Evolutionary conservation across 2,329 filamentous ascomycete genomes (phyloP), one percentile per base, ranked within the genome.

Genomic region (Ophiostoma himal-ulmi): DNA sequence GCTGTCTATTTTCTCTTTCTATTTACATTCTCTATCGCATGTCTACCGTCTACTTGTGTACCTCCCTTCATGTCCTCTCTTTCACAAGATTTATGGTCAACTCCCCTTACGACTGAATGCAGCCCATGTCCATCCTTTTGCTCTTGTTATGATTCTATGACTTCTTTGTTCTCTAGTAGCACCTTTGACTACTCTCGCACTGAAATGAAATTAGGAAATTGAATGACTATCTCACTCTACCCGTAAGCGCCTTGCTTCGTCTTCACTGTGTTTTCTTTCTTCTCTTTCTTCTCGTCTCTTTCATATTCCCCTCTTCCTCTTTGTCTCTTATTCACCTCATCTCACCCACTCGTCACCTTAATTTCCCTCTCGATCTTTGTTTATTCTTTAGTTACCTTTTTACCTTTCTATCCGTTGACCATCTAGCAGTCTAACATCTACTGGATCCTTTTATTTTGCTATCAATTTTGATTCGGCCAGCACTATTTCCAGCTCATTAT

Each of bases 401-500:
- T 48, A n/a, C 44, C 37, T 44, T n/a, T 30, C 30, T 30, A 30
- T 30, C 30, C 20, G 7, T 20, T 48, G 17, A 48, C 17, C 44
- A 48, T 48, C 44, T 7, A 48, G 30, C 30, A 48, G 17, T 11
- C 37, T 39, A 39, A 39, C 37, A 39, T 44, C 41, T 48, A 48
- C 44, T 20, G 44, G 44, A 30, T 22, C 52, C 52, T 57, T 57
- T n/a, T 57, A 57, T 57, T 57, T 54, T 57, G 52, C 52, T 57
- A 26, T n/a, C 30, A 48, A 48, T 48, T 48, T 48, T 20, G 4
- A 20, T 48, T 48, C 17, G 8, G 3, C 44, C 44, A 48, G 37
- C 17, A 48, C 44, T 48, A 48, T 48, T 48, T 48, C 44, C 44
- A n/a, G 44, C 44, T 48, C 17, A 48, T 48, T 48, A 48, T 48